phyloP scores from a whole-genome alignment of 352 stramenopile genomes.

The Globisporangium spinosum region DNA sequence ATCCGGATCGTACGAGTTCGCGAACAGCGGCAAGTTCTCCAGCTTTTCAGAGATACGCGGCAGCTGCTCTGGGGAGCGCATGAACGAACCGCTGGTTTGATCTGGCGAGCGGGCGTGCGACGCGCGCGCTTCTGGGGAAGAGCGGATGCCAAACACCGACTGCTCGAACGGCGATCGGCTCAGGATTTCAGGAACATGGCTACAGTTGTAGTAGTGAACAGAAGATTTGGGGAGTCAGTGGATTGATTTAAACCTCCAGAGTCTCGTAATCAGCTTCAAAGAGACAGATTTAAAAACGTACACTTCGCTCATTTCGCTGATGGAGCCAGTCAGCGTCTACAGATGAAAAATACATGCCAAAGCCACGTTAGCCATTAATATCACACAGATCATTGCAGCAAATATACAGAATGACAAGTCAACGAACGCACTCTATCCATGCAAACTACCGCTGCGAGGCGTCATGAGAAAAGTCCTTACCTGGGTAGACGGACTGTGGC shows the following conservation, averaged over 20 bases:
- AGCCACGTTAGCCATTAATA: not conserved
- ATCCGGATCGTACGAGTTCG: constrained; percentile 56
- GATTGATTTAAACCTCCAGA: not conserved
- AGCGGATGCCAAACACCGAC: constrained; percentile 22
- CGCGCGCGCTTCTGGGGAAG: constrained; percentile 10
- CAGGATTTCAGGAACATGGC: constrained; percentile 40
- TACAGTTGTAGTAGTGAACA: constrained; percentile 5
- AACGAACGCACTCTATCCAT: not conserved
- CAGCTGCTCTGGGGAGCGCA: constrained; percentile 44
- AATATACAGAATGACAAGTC: not conserved
- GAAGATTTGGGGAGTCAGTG: constrained; percentile 2
- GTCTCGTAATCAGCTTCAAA: not conserved
- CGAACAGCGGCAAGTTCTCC: constrained; percentile 52
- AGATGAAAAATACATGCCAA: not conserved
- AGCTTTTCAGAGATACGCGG: constrained; percentile 68
- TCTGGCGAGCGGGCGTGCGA: constrained; percentile 30
- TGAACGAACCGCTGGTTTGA: constrained; percentile 18
- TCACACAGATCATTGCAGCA: not conserved
- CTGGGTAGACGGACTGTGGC: not conserved
- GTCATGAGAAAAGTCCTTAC: not conserved
- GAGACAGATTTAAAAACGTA: constrained; percentile 22
- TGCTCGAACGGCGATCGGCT: constrained; percentile 65
- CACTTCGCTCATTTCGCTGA: constrained; percentile 52
- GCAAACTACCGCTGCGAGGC: not conserved
- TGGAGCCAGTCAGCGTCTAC: not conserved